These are phyloP conservation scores for Salvia splendens DNA, from an alignment of 257 asterid species.

Conservation along the genomic window DNA sequence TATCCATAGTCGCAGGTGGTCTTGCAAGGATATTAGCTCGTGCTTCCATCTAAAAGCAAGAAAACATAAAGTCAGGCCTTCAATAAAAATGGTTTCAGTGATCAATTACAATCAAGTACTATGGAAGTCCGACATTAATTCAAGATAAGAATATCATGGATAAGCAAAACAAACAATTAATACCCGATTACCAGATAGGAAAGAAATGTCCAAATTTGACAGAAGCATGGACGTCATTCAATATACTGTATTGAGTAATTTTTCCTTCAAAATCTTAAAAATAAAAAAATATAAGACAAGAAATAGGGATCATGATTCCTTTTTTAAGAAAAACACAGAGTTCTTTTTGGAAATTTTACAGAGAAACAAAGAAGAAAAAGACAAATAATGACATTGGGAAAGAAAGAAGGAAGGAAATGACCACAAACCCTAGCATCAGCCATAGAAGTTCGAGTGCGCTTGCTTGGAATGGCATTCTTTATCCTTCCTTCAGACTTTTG, in stretches of 20 bases:
- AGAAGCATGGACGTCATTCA: constrained; percentile 21
- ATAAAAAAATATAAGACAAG: constrained; percentile 5
- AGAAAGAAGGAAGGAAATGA: constrained; percentile 9
- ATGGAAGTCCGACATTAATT: constrained; percentile 19
- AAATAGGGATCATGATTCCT: constrained; percentile 3
- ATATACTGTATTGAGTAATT: constrained; percentile 6
- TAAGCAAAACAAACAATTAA: constrained; percentile 9
- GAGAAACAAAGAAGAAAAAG: neutral
- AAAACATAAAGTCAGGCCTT: constrained; percentile 37
- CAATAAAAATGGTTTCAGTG: constrained; percentile 18
- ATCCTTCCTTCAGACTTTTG: constrained; percentile 72
- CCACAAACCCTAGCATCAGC: constrained; percentile 66
- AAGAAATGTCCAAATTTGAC: constrained; percentile 24
- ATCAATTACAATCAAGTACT: constrained; percentile 26
- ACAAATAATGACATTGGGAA: constrained; percentile 17
- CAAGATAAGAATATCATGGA: constrained; percentile 23
- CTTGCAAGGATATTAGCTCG: constrained; percentile 61
- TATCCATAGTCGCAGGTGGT: constrained; percentile 57
- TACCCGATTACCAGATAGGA: constrained; percentile 22
- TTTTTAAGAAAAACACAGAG: neutral
- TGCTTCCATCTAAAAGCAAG: constrained; percentile 57
- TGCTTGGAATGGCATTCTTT: constrained; percentile 66
- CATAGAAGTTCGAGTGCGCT: constrained; percentile 93
- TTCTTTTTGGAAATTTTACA: neutral
- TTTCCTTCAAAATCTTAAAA: neutral